Conservation (phyloP, 495 filamentous ascomycete species). For the Podospora tetraspora region DNA sequence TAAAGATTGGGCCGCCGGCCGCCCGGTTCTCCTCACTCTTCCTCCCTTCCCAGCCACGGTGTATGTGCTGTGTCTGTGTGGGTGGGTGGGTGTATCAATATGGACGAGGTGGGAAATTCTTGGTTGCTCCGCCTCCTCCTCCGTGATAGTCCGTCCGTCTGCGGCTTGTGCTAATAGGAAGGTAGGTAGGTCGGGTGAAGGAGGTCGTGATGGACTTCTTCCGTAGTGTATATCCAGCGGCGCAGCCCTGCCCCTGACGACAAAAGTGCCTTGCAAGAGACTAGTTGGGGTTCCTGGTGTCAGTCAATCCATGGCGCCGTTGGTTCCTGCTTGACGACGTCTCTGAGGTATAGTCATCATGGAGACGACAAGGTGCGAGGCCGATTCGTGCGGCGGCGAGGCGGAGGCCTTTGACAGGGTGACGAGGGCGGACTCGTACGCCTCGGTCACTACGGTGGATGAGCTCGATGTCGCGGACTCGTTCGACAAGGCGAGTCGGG, state of each 20-base stretch:
- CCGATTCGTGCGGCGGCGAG: not conserved
- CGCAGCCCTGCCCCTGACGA: not conserved
- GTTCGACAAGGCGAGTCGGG: too few species aligned
- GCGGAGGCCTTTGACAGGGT: not conserved
- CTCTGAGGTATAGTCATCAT: not conserved
- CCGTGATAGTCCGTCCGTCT: too few species aligned
- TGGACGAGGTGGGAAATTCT: not conserved
- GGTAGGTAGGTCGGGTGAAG: not conserved
- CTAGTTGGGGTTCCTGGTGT: not conserved
- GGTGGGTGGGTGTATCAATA: not conserved
- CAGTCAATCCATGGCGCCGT: not conserved
- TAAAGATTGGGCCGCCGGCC: not conserved
- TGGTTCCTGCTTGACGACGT: too few species aligned
- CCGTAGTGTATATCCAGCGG: not conserved
- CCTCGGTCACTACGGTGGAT: not conserved
- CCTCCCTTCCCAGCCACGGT: not conserved
- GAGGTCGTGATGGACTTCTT: not conserved
- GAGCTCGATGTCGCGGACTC: too few species aligned
- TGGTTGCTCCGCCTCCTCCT: not conserved
- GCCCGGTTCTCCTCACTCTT: not conserved
- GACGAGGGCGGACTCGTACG: not conserved
- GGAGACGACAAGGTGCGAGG: not conserved
- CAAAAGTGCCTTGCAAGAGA: not conserved
- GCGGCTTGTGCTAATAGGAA: not conserved
- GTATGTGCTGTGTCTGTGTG: not conserved